Evolutionary conservation across 805 yeast genomes (phyloP).

Genomic region (Starmerella potacharoeniae): DNA sequence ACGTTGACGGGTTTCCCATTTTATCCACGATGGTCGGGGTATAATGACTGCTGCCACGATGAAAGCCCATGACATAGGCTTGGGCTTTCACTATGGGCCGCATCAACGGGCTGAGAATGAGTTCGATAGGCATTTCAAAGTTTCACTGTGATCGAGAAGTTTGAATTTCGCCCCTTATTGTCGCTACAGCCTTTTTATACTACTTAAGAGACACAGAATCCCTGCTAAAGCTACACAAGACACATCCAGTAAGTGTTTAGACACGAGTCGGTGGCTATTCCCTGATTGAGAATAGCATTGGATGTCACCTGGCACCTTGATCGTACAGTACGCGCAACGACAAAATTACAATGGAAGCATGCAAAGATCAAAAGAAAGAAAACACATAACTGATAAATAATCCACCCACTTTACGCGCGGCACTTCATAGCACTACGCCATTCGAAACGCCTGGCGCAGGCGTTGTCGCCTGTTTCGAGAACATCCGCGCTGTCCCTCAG

Average conservation of each 20-base stretch:
- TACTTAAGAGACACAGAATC: background rate
- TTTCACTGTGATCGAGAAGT: too few species aligned
- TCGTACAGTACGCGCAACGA: background rate
- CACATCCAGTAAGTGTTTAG: background rate
- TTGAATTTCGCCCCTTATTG: background rate
- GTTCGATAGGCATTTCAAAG: conserved; percentile 45
- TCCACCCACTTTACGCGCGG: too few species aligned
- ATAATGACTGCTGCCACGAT: conserved; percentile 45
- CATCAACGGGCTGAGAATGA: conserved; percentile 47
- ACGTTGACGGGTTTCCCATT: conserved; percentile 28
- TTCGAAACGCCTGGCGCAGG: background rate
- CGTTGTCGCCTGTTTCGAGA: background rate
- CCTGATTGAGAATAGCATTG: background rate
- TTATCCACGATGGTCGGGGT: conserved; percentile 43
- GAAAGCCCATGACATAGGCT: conserved; percentile 43
- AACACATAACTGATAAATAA: too few species aligned
- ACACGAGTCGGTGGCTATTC: background rate
- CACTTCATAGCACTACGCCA: background rate
- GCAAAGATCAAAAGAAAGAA: too few species aligned
- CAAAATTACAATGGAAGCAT: background rate
- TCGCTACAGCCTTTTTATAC: background rate
- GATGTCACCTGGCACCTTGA: background rate
- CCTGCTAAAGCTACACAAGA: background rate
- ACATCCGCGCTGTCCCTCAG: background rate
- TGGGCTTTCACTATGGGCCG: conserved; percentile 48